Evolutionary conservation across 495 filamentous ascomycete species (phyloP).

Genomic region (Hypomontagnella submonticulosa): DNA sequence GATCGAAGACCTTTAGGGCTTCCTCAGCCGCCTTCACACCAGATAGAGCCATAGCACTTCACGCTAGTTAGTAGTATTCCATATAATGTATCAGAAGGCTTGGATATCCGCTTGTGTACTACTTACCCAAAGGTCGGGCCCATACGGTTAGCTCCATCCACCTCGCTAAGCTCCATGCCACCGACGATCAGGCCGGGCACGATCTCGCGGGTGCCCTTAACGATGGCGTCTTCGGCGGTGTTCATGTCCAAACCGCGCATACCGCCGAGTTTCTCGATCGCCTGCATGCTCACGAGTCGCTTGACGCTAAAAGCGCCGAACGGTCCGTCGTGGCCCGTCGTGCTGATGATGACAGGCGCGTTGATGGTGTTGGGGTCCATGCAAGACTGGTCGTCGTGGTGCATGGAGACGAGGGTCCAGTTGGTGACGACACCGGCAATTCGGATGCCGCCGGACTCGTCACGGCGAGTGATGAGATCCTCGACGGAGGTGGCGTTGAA

Average conservation of each 20-base stretch:
- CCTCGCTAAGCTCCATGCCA: conserved; percentile 91
- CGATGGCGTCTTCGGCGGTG: conserved; percentile 87
- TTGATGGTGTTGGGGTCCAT: conserved; percentile 98
- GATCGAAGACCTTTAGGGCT: conserved; percentile 78
- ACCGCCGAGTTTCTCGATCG: conserved; percentile 82
- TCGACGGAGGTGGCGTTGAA: conserved; percentile 94
- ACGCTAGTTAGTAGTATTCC: not conserved
- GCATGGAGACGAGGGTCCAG: conserved; percentile 90
- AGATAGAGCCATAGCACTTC: conserved; percentile 82
- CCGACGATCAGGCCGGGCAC: conserved; percentile 89
- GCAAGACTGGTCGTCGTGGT: conserved; percentile 92
- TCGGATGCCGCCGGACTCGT: conserved; percentile 62
- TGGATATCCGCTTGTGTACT: no score
- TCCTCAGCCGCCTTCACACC: conserved; percentile 93
- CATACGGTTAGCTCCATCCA: conserved; percentile 91
- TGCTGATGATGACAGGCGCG: conserved; percentile 83
- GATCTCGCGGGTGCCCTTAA: conserved; percentile 87
- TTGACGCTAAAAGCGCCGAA: conserved; percentile 91
- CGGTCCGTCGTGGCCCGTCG: conserved; percentile 90
- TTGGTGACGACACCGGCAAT: conserved; percentile 92
- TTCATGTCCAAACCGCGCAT: conserved; percentile 95
- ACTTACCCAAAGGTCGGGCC: conserved; percentile 56
- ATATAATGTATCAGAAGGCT: conserved; percentile 22
- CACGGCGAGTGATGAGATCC: conserved; percentile 82
- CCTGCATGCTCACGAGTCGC: conserved; percentile 83